Percentiles rank a stretch among this genome's conserved stretches.
Evolutionary conservation across 139 green algal species (phyloP).

Genomic region (Coelastrella sp.): DNA sequence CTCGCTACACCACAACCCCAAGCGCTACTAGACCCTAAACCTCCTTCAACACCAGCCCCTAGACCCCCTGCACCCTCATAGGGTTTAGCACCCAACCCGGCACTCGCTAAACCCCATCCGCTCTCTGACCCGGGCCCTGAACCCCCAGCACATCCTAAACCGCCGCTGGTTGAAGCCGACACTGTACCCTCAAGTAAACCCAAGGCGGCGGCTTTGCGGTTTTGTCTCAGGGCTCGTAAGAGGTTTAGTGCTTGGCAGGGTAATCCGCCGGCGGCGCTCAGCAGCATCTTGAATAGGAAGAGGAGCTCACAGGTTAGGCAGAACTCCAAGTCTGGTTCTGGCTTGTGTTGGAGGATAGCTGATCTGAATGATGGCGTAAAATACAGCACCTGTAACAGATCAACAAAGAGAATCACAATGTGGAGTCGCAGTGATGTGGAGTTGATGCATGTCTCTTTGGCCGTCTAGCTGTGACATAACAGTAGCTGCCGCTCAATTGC

Average conservation of each 20-base stretch:
- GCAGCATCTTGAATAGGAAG: constrained; percentile 94
- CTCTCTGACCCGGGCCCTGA: neutral
- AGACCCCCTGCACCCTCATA: neutral
- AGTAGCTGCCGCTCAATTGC: no score
- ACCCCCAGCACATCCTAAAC: neutral
- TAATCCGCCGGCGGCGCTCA: constrained; percentile 53
- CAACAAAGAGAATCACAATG: neutral
- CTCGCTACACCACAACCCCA: constrained; percentile 68
- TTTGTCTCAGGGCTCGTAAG: constrained; percentile 86
- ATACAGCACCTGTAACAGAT: constrained; percentile 81
- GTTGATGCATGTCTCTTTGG: no score
- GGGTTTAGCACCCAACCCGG: neutral
- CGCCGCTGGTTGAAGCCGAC: neutral
- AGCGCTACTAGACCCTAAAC: constrained; percentile 20
- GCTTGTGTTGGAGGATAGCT: constrained; percentile 70
- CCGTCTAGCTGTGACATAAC: no score
- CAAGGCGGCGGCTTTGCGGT: constrained; percentile 84
- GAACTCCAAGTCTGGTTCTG: constrained; percentile 86
- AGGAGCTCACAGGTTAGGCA: constrained; percentile 88
- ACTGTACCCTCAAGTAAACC: constrained; percentile 50
- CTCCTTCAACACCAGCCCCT: neutral
- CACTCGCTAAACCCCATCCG: neutral
- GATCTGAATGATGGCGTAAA: constrained; percentile 81
- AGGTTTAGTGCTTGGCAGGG: constrained; percentile 92
- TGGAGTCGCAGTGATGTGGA: neutral